A percentile compares a stretch with the other conserved stretches of the same genome.
These are phyloP conservation scores for Aspergillus fructus DNA, from an alignment of 2,329 filamentous ascomycete species.

Conservation along the genomic window DNA sequence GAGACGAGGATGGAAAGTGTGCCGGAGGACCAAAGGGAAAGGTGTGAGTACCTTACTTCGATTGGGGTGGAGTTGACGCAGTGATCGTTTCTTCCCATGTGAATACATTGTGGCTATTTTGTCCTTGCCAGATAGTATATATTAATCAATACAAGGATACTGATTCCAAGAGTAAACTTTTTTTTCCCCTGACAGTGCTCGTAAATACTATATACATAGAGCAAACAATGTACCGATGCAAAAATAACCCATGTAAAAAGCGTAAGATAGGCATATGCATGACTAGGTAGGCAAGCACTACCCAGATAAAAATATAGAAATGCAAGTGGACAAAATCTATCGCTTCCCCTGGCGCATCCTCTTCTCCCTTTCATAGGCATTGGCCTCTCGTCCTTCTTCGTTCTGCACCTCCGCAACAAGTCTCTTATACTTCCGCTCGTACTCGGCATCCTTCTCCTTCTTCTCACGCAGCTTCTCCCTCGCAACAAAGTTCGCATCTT, in stretches of 20 bases:
- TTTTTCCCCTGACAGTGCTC: not conserved
- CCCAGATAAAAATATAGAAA: not conserved
- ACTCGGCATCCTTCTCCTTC: slow-evolving; percentile 87
- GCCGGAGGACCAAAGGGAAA: slow-evolving; percentile 36
- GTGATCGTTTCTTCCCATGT: slow-evolving; percentile 24
- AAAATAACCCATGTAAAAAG: not conserved
- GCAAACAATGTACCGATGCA: slow-evolving; percentile 11
- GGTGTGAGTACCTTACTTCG: slow-evolving; percentile 51
- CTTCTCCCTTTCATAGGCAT: slow-evolving; percentile 87
- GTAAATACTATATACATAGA: not conserved
- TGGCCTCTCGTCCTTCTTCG: slow-evolving; percentile 82
- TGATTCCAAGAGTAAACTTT: not conserved
- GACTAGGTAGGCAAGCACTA: no score
- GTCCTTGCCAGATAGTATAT: not conserved
- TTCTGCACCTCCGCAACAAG: slow-evolving; percentile 94
- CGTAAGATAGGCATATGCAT: not conserved
- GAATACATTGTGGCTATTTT: not conserved
- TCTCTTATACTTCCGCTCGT: slow-evolving; percentile 94
- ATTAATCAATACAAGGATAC: not conserved
- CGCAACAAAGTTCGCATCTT: slow-evolving; percentile 92
- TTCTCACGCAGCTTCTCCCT: slow-evolving; percentile 87
- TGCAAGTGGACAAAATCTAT: slow-evolving; percentile 19
- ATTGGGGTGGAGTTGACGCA: slow-evolving; percentile 52
- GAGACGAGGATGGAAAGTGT: slow-evolving; percentile 50
- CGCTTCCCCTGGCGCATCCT: slow-evolving; percentile 67